Percentiles rank a stretch among this genome's conserved stretches.
Conservation (phyloP, 345 rosid species). For the Populus pruinosa region DNA sequence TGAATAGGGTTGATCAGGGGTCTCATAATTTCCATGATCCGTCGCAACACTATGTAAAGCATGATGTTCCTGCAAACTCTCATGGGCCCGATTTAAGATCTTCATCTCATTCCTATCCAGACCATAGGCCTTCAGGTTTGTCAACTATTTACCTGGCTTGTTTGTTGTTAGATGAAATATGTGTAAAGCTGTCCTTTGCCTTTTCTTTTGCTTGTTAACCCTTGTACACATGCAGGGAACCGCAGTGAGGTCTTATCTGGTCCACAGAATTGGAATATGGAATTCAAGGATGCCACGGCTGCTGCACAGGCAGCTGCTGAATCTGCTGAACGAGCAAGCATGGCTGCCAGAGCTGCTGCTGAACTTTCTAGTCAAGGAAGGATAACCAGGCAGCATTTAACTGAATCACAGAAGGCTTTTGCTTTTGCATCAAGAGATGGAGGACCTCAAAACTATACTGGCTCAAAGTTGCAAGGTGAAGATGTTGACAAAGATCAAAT, state of each 20-base stretch:
- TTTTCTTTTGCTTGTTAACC: slow-evolving; percentile 4
- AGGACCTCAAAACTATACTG: slow-evolving; percentile 12
- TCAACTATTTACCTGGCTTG: not conserved
- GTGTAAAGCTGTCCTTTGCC: not conserved
- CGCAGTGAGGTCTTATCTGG: slow-evolving; percentile 20
- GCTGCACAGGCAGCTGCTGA: slow-evolving; percentile 98
- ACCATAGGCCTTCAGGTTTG: slow-evolving; percentile 40
- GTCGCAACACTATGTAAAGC: slow-evolving; percentile 29
- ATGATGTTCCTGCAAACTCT: slow-evolving; percentile 23
- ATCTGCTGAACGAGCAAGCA: slow-evolving; percentile 93
- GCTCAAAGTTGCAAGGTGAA: slow-evolving; percentile 30
- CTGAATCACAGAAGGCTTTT: slow-evolving; percentile 35
- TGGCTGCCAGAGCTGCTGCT: slow-evolving; percentile 96
- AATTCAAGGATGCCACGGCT: slow-evolving; percentile 76
- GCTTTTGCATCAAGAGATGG: slow-evolving; percentile 28
- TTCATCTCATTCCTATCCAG: slow-evolving; percentile 35
- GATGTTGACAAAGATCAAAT: slow-evolving; percentile 22
- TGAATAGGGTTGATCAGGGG: slow-evolving; percentile 11
- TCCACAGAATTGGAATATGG: slow-evolving; percentile 54
- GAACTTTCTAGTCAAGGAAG: slow-evolving; percentile 72
- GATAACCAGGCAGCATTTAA: slow-evolving; percentile 33
- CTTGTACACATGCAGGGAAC: slow-evolving; percentile 34
- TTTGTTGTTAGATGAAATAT: not conserved
- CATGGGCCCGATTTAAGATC: slow-evolving; percentile 31
- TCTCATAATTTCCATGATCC: slow-evolving; percentile 29